Conservation (phyloP, 1,284 basidiomycete genomes). For the Erythrobasidium hasegawianum region DNA sequence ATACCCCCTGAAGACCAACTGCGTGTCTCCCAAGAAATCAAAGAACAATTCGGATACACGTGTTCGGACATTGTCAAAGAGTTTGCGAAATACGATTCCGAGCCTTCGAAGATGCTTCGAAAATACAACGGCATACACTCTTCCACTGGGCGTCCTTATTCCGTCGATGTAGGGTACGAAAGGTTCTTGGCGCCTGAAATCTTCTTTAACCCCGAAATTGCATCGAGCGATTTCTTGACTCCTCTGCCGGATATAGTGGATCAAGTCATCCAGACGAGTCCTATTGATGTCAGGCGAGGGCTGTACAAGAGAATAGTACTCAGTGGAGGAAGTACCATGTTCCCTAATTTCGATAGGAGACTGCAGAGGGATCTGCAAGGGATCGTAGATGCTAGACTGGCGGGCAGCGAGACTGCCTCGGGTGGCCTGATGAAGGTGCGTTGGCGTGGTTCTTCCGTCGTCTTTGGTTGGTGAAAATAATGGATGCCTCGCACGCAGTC, state of each 20-base stretch:
- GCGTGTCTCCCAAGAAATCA: constrained; percentile 86
- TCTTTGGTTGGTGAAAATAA: too few relatives aligned
- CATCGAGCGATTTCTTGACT: constrained; percentile 95
- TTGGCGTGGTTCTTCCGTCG: too few relatives aligned
- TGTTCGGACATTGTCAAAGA: constrained; percentile 99
- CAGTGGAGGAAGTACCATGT: constrained; percentile 95
- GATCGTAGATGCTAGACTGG: constrained; percentile 85
- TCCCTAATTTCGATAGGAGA: constrained; percentile 92
- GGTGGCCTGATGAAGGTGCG: constrained; percentile 72
- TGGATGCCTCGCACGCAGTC: too few relatives aligned
- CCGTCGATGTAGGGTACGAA: constrained; percentile 93
- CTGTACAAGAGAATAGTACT: constrained; percentile 97
- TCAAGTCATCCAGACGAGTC: constrained; percentile 89
- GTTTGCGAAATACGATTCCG: constrained; percentile 94
- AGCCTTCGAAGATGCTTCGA: constrained; percentile 95
- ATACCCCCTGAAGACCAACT: constrained; percentile 97
- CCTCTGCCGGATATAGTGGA: constrained; percentile 97
- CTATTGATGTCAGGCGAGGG: constrained; percentile 90
- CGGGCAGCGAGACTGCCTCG: constrained; percentile 68
- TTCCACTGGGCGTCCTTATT: constrained; percentile 87
- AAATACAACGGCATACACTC: constrained; percentile 88
- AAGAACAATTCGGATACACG: constrained; percentile 98
- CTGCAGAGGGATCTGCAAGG: constrained; percentile 93
- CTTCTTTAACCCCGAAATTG: constrained; percentile 99
- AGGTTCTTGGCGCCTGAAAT: constrained; percentile 98